Percentiles rank a stretch among this genome's conserved stretches.
Conservation (phyloP, 768 basidiomycete species). For the Tricholoma sp. region DNA sequence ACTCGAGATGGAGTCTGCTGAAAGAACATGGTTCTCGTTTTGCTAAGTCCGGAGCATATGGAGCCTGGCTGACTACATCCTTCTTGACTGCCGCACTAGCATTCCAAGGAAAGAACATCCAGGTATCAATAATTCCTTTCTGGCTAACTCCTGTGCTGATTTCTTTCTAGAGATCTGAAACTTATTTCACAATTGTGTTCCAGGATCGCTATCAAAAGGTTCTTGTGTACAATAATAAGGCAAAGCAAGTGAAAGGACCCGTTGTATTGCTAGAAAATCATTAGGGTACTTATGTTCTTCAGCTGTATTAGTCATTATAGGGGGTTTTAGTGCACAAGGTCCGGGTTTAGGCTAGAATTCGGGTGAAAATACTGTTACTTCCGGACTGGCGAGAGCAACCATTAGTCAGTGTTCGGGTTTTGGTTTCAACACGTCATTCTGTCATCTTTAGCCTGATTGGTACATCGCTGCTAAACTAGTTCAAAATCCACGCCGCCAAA, state of each 20-base stretch:
- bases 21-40: not conserved
- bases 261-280: not conserved
- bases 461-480: too few species aligned
- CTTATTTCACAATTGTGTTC: not conserved
- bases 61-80: not conserved
- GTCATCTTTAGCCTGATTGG: too few species aligned
- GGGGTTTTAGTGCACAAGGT: not conserved
- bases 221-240: not conserved
- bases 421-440: too few species aligned
- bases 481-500: too few species aligned
- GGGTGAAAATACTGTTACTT: too few species aligned
- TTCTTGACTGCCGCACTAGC: not conserved
- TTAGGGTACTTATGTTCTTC: not conserved
- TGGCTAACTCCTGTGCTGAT: not conserved
- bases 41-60: not conserved
- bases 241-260: not conserved
- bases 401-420: too few species aligned
- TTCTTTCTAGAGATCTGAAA: not conserved
- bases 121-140: not conserved
- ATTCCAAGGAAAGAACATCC: not conserved
- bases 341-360: not conserved
- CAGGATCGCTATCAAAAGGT: not conserved
- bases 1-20: constrained; percentile 3
- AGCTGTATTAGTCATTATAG: not conserved
- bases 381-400: too few species aligned